These are phyloP conservation scores for Candida koratica DNA, from an alignment of 805 yeast genomes.

Conservation along the genomic window DNA sequence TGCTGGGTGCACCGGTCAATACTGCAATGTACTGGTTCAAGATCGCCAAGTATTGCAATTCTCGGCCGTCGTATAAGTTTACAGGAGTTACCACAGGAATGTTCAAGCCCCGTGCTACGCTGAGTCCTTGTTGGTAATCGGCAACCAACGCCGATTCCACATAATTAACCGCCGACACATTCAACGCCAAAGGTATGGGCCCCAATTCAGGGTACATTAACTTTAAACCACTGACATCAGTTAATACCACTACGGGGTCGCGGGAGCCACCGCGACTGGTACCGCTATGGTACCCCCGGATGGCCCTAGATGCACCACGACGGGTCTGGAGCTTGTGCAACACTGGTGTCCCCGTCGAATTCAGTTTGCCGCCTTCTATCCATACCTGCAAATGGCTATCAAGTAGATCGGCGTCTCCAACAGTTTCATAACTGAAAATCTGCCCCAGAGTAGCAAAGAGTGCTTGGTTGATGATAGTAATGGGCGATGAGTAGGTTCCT, in stretches of 20 bases:
- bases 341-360: conserved; percentile 55
- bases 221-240: conserved; percentile 64
- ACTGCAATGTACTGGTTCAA: conserved; percentile 60
- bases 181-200: conserved; percentile 58
- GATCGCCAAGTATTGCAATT: conserved; percentile 64
- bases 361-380: conserved; percentile 49
- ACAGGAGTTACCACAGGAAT: conserved; percentile 70
- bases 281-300: conserved; percentile 71
- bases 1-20: conserved; percentile 48
- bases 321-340: conserved; percentile 65
- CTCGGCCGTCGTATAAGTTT: conserved; percentile 41
- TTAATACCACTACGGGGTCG: conserved; percentile 45
- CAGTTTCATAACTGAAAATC: conserved; percentile 67
- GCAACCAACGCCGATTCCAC: conserved; percentile 54
- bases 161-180: conserved; percentile 74
- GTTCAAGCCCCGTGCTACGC: conserved; percentile 58
- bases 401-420: conserved; percentile 56
- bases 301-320: conserved; percentile 76
- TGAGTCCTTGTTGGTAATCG: conserved; percentile 60
- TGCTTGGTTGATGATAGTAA: conserved; percentile 51
- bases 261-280: conserved; percentile 25
- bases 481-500: conserved; percentile 50
- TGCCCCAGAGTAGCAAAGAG: conserved; percentile 48
- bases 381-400: conserved; percentile 61
- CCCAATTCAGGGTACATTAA: conserved; percentile 62